Conservation (phyloP, 345 rosid species). For the Erysimum cheiranthoides region DNA sequence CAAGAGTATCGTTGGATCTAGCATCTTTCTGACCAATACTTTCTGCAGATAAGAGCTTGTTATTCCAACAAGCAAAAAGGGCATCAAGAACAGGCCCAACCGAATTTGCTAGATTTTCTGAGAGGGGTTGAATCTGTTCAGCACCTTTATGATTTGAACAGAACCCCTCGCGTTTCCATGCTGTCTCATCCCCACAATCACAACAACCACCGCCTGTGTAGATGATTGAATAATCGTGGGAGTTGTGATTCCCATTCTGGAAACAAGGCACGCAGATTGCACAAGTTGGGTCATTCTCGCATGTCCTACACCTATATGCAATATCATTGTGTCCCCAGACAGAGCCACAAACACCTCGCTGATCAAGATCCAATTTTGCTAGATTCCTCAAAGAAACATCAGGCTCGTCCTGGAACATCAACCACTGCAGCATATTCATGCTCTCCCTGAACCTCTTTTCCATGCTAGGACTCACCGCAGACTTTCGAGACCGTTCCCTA, state of each 20-base stretch:
- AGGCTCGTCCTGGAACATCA: conserved; percentile 84
- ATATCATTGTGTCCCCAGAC: conserved; percentile 95
- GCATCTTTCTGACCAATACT: conserved; percentile 45
- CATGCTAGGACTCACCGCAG: conserved; percentile 42
- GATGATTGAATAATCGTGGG: conserved; percentile 80
- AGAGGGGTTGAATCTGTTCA: conserved; percentile 89
- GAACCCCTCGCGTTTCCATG: conserved; percentile 94
- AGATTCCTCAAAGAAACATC: conserved; percentile 54
- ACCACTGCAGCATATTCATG: conserved; percentile 82
- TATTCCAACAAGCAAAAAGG: conserved; percentile 66
- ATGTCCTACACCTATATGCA: conserved; percentile 85
- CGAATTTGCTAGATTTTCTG: conserved; percentile 64
- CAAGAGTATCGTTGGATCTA: conserved; percentile 43
- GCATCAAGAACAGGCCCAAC: conserved; percentile 81
- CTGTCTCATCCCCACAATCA: conserved; percentile 97
- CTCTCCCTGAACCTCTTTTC: conserved; percentile 57
- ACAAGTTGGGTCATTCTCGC: conserved; percentile 92
- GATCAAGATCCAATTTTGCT: conserved; percentile 55
- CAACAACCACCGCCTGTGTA: conserved; percentile 95
- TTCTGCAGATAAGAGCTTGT: conserved; percentile 61
- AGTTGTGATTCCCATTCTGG: conserved; percentile 72
- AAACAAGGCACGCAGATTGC: conserved; percentile 96
- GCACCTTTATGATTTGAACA: conserved; percentile 93
- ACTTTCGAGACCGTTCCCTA: conserved; percentile 48
- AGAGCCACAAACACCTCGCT: conserved; percentile 91